phyloP scores from a whole-genome alignment of 495 filamentous ascomycete species.

The Penicillium coffeae region DNA sequence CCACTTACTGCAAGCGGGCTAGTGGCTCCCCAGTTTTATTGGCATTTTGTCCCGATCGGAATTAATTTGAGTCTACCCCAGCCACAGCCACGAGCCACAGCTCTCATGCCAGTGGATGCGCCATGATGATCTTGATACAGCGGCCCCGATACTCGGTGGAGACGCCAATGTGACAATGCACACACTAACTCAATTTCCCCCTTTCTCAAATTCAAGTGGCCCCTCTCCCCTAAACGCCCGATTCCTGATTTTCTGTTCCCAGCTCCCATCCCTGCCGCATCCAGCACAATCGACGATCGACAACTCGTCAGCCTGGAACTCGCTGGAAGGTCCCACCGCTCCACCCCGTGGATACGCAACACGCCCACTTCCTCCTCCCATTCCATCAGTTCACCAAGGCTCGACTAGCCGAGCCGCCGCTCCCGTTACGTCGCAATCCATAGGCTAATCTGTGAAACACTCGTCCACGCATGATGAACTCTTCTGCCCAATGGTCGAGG shows the following conservation, averaged over 20 bases:
- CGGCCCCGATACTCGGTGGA: constrained; percentile 6
- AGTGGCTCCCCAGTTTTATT: constrained; percentile 13
- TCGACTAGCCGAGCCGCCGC: constrained; percentile 26
- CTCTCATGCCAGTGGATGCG: constrained; percentile 11
- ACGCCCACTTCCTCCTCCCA: background rate
- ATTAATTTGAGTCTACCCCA: constrained; percentile 7
- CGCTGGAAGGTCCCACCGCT: constrained; percentile 8
- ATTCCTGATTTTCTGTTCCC: constrained; percentile 5
- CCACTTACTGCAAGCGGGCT: constrained; percentile 9
- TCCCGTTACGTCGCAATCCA: constrained; percentile 12
- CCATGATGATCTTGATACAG: constrained; percentile 19
- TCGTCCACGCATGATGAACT: background rate
- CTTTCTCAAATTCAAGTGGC: constrained; percentile 1
- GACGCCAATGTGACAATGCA: constrained; percentile 16
- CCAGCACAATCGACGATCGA: constrained; percentile 10
- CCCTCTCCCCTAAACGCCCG: constrained; percentile 1
- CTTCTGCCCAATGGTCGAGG: constrained; percentile 3
- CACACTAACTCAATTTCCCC: constrained; percentile 4
- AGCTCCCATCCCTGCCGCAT: constrained; percentile 9
- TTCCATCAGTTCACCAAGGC: constrained; percentile 8
- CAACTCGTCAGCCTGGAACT: constrained; percentile 10
- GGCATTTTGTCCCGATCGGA: background rate
- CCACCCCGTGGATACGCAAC: constrained; percentile 4
- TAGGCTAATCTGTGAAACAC: constrained; percentile 16
- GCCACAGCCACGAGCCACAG: constrained; percentile 18